phyloP scores from a whole-genome alignment of 139 green algal species.

The Tetradesmus obliquus region DNA sequence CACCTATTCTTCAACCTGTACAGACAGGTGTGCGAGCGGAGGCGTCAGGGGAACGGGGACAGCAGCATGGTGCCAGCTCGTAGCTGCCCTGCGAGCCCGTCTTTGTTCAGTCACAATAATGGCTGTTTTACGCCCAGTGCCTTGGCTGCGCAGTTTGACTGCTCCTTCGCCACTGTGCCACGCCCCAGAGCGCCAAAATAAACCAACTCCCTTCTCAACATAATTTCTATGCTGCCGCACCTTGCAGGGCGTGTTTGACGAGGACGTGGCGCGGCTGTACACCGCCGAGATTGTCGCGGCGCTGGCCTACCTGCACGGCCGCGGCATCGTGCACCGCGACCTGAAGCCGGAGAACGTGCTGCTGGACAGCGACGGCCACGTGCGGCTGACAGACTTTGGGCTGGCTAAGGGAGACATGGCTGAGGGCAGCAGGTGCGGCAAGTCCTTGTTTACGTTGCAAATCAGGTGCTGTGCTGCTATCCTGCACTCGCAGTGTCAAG shows the following conservation, averaged over 20 bases:
- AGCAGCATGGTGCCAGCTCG: too few relatives aligned
- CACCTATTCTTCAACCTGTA: slow-evolving; percentile 99
- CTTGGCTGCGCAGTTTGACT: too few relatives aligned
- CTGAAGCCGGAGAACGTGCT: slow-evolving; percentile 93
- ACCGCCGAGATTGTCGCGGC: slow-evolving; percentile 95
- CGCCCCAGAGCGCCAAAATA: too few relatives aligned
- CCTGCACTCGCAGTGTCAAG: too few relatives aligned
- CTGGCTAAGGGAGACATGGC: slow-evolving; percentile 89
- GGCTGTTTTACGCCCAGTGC: too few relatives aligned
- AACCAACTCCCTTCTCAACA: too few relatives aligned
- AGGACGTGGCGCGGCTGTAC: slow-evolving; percentile 93
- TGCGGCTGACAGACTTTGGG: slow-evolving; percentile 93
- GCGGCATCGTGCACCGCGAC: slow-evolving; percentile 84
- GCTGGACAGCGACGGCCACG: slow-evolving; percentile 93
- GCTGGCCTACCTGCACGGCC: slow-evolving; percentile 91
- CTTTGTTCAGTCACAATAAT: too few relatives aligned
- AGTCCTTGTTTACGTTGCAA: neutral
- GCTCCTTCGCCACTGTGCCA: too few relatives aligned
- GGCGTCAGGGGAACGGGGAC: too few relatives aligned
- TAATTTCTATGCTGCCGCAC: too few relatives aligned
- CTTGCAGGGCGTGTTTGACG: slow-evolving; percentile 84
- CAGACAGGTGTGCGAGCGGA: slow-evolving; percentile 61
- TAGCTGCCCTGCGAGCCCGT: too few relatives aligned
- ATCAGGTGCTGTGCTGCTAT: neutral
- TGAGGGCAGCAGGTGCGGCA: neutral